These are phyloP conservation scores for Ogataea hybrid DNA, from an alignment of 1,139 yeast species.

Conservation along the genomic window DNA sequence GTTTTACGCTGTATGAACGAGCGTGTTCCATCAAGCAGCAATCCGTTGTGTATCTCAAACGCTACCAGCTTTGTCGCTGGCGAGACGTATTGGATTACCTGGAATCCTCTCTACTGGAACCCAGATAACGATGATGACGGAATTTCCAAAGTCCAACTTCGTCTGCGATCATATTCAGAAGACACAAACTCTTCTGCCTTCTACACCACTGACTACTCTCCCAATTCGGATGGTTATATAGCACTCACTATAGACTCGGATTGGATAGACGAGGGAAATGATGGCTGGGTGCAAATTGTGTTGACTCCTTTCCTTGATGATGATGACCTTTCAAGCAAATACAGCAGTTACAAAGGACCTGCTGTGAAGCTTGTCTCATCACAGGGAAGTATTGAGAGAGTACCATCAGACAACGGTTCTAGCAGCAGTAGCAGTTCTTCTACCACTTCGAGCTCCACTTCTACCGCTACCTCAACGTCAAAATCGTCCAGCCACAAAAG, in stretches of 20 bases:
- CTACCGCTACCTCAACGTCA: not conserved
- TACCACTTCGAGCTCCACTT: not conserved
- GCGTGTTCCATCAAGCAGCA: not conserved
- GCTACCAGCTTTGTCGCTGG: not conserved
- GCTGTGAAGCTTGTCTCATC: not conserved
- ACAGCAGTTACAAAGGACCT: slow-evolving; percentile 1
- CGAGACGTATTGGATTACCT: slow-evolving; percentile 3
- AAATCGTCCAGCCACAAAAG: not conserved
- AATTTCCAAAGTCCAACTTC: not conserved
- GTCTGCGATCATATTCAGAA: not conserved
- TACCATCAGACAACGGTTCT: slow-evolving; percentile 1
- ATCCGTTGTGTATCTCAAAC: not conserved
- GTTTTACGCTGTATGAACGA: slow-evolving; percentile 5
- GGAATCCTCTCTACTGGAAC: slow-evolving; percentile 2
- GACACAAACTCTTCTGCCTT: not conserved
- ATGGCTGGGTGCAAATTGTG: not conserved
- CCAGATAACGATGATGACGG: not conserved
- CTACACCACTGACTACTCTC: not conserved
- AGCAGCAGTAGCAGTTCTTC: too few species aligned
- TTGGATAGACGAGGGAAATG: not conserved
- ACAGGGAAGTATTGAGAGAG: not conserved
- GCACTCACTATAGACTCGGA: not conserved
- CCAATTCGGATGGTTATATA: not conserved
- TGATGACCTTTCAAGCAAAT: not conserved
- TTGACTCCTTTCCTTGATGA: not conserved